Evolutionary conservation across 257 asterid species (phyloP), one percentile per base, ranked within the genome.

Genomic region (Solanum chmielewskii): DNA sequence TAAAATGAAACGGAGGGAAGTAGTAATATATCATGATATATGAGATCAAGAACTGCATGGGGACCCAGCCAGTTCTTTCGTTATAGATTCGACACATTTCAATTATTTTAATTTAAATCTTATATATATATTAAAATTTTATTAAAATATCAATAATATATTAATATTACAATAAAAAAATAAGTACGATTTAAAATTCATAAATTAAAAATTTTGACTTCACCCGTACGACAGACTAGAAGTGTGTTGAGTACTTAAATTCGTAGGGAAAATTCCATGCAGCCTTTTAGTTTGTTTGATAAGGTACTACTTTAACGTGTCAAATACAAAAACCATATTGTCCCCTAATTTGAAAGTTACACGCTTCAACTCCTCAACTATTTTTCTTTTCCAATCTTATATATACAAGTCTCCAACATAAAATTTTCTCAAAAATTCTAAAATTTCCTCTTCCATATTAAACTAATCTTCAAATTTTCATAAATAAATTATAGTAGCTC

Each of bases 381-480:
- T 23, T 60, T 13, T 49, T 47, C 9, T 20, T 64, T 64, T 37
- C 74, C 33, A 49, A 49, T 60, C 87, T 69, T 69, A 29, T 85
- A 69, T 85, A 85, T 85, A 47, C n/a, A 84, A 45, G 35, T 64
- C 42, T 70, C 52, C 71, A 83, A 83, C 68, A 31, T 16, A 83
- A 3, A n/a, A 83, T 35, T 35, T 60, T 83, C 33, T 21, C 41
- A 15, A 4, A 66, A 39, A 45, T 71, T 44, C 33, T 69, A 33
- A 29, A 85, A 41, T 29, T 44, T 66, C 66, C 23, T 68, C 82
- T 69, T 62, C 37, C 70, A 44, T 29, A 27, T 29, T 84, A 12
- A 84, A 31, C 41, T 23, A 47, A 56, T 64, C n/a, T 66, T 11
- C 56, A 27, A 33, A n/a, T 84, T 71, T 84, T 71, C 33, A 37